Base-by-base conservation (phyloP, 1,284 basidiomycete genomes). In the Erythrobasidium hasegawianum region DNA sequence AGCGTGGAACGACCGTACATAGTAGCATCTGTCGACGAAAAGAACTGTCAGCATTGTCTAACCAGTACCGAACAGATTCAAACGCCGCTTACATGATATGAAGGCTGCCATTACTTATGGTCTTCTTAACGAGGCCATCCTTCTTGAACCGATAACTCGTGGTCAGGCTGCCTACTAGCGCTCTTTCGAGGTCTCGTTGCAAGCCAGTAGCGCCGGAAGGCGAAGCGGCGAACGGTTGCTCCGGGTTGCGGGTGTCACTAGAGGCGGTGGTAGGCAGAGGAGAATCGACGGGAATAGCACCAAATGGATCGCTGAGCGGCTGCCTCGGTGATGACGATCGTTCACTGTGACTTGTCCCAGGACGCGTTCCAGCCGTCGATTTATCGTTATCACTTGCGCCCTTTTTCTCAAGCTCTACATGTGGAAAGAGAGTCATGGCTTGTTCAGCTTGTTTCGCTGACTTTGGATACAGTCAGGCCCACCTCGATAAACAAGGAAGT, bases 91-190 rank as follows among this genome's bases (percentile, higher is more conserved):
- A 90, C 90, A 65, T 58, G 11, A 65, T 33, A 29, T 65, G 62
- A 38, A 65, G 27, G 52, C 55, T 56, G 18, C 62, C 62, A 39
- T 65, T 65, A 33, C 62, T 65, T 56, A 76, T 73, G 1, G 75
- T 76, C 85, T 96, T 96, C 82, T 97, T 97, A 83, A 96, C 91
- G 77, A 97, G 82, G 2, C 93, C 93, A 65, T 89, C 87, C 0
- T 83, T 79, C 76, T 92, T 93, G 82, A 95, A 95, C 78, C 90
- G 90, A 81, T 90, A 88, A 74, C 85, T 87, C 77, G 90, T 91
- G 7, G 91, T 95, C 72, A 95, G 79, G 73, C 88, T 91, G 38
- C 93, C 92, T 54, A 94, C 85, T 18, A 95, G 81, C 39, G 84
- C 86, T 61, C 91, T 81, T 77, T 95, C 91, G 43, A 75, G 72